These are phyloP conservation scores for Tetrastigma voinierianum DNA, from an alignment of 164 flowering plant genomes.

Conservation along the genomic window DNA sequence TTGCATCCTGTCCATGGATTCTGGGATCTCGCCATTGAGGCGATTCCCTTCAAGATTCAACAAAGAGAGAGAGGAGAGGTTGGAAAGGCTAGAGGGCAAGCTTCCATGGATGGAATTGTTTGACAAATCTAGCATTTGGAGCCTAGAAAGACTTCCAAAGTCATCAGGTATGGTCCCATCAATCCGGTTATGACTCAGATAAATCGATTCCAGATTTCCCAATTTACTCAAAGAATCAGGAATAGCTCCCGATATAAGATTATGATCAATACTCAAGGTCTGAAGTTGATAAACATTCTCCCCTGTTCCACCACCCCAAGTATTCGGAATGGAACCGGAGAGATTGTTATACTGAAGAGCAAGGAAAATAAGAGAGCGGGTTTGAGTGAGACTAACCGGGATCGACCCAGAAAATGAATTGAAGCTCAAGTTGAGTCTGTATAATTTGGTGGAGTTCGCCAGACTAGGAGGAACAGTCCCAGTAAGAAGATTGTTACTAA, in stretches of 20 bases:
- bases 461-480: slow-evolving; percentile 67
- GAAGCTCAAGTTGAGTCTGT: slow-evolving; percentile 74
- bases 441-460: slow-evolving; percentile 54
- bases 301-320: slow-evolving; percentile 47
- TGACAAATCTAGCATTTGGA: slow-evolving; percentile 58
- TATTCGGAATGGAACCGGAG: slow-evolving; percentile 69
- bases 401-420: slow-evolving; percentile 64
- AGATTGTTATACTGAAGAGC: slow-evolving; percentile 75
- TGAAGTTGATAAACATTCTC: slow-evolving; percentile 37
- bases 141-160: slow-evolving; percentile 43
- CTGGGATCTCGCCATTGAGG: slow-evolving; percentile 46
- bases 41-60: slow-evolving; percentile 50
- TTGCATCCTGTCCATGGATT: slow-evolving; percentile 28
- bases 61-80: slow-evolving; percentile 41
- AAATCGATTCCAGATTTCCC: slow-evolving; percentile 45
- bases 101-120: slow-evolving; percentile 57
- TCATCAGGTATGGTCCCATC: slow-evolving; percentile 59
- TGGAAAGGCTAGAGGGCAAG: slow-evolving; percentile 44
- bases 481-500: slow-evolving; percentile 68
- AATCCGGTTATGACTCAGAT: slow-evolving; percentile 52
- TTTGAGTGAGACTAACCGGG: slow-evolving; percentile 48
- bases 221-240: slow-evolving; percentile 54
- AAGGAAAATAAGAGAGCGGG: slow-evolving; percentile 58
- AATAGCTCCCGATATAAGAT: slow-evolving; percentile 49
- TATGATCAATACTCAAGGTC: slow-evolving; percentile 54